Base-by-base conservation (phyloP, 2,329 filamentous ascomycete species). In the Phaeosphaeria sp. region DNA sequence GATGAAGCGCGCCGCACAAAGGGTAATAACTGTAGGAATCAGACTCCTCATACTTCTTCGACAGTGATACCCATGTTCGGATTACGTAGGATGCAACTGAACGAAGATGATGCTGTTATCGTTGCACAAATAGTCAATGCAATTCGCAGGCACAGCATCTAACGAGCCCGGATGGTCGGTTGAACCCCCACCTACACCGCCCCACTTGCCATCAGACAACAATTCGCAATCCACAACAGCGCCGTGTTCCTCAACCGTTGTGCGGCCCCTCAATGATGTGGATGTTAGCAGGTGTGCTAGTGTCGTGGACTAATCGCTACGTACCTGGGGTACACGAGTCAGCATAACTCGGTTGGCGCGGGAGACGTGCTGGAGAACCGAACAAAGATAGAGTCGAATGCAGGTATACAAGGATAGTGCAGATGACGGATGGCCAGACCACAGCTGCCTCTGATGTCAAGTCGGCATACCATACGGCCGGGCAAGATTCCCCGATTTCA, bases 321-420 rank as follows among this genome's bases (percentile, higher is more conserved):
- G 36, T 39, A 39, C 36, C 39, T 22, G 27, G 27, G 27, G 27
- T 15, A 18, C 30, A 39, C 20, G 57, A 52, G 36, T 55, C 51
- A 55, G 56, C 50, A 56, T 59, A 54, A 53, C 52, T 65, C 66
- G 66, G 67, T 68, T 68, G 63, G 59, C 66, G 67, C 67, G 67
- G 67, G 63, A 68, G 63, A 62, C 56, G 47, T 54, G 52, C 52
- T 58, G 15, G n/a, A 15, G 5, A 39, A 13, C 36, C 36, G 36
- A 58, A 59, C 58, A 58, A 62, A 64, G 60, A 61, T 62, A 63
- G 62, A 63, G 66, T 56, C 60, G 57, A 62, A 66, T 68, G 70
- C 69, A 63, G 69, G 69, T 67, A 68, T 64, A 60, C 71, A 59
- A 60, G 67, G 69, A 65, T 71, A 53, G 54, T 62, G 65, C 64